Evolutionary conservation across 2,329 filamentous ascomycete genomes (phyloP).

Genomic region (Aspergillus puulaauensis): DNA sequence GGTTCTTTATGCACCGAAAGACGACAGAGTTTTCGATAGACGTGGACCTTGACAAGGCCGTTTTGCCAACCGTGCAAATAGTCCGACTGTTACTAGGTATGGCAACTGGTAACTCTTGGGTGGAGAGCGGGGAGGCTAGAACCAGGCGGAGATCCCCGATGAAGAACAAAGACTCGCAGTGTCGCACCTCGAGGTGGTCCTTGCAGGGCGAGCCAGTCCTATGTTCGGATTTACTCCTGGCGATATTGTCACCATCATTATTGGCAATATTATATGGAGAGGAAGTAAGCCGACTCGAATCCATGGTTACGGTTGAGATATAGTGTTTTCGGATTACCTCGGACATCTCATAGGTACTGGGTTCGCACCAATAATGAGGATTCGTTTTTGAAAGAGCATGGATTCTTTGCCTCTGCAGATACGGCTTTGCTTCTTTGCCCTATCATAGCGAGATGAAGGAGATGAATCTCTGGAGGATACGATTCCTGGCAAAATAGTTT

Average conservation of each 20-base stretch:
- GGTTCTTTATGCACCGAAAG: not conserved
- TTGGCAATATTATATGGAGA: not conserved
- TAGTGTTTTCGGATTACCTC: constrained; percentile 1
- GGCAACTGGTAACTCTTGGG: not conserved
- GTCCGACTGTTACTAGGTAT: not conserved
- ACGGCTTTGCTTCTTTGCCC: not conserved
- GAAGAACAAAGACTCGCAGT: constrained; percentile 13
- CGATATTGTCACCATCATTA: no score
- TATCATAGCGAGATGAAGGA: constrained; percentile 1
- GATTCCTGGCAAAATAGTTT: constrained; percentile 11
- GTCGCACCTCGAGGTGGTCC: not conserved
- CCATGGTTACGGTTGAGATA: constrained; percentile 3
- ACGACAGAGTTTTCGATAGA: not conserved
- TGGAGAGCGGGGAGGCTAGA: constrained; percentile 12
- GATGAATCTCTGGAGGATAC: constrained; percentile 9
- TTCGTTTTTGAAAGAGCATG: not conserved
- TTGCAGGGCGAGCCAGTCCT: not conserved
- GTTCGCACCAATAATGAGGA: not conserved
- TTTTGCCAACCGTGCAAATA: constrained; percentile 6
- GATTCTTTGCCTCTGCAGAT: not conserved
- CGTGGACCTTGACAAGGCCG: constrained; percentile 5
- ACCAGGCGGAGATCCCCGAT: constrained; percentile 21
- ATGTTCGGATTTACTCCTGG: not conserved
- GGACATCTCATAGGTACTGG: not conserved
- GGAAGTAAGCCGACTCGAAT: not conserved